Conservation (phyloP, 2,329 filamentous ascomycete species). For the Parastagonospora nodorum region DNA sequence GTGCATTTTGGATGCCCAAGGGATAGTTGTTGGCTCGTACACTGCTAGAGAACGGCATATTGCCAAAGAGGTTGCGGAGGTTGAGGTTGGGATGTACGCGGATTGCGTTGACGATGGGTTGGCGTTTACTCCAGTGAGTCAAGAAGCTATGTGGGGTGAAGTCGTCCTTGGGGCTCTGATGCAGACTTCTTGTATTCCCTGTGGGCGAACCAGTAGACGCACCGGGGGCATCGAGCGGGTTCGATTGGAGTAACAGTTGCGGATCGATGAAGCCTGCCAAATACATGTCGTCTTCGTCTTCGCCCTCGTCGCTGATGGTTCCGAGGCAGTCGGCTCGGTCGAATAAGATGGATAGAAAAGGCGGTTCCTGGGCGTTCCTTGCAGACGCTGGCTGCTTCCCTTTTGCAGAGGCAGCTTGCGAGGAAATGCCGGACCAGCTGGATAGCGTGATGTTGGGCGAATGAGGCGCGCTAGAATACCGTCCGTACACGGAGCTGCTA, state of each 20-base stretch:
- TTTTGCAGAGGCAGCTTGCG: slow-evolving; percentile 6
- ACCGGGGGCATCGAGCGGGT: slow-evolving; percentile 1
- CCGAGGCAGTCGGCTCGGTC: slow-evolving; percentile 28
- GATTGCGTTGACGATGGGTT: slow-evolving; percentile 25
- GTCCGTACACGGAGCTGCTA: slow-evolving; percentile 6
- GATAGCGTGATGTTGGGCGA: slow-evolving; percentile 13
- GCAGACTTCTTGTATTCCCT: slow-evolving; percentile 9
- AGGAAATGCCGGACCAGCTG: slow-evolving; percentile 6
- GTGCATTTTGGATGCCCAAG: slow-evolving; percentile 10
- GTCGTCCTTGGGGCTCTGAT: slow-evolving; percentile 5
- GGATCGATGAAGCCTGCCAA: slow-evolving; percentile 17
- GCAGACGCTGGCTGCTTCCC: slow-evolving; percentile 10
- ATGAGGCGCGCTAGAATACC: slow-evolving; percentile 9
- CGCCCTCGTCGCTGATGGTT: slow-evolving; percentile 16
- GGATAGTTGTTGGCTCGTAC: slow-evolving; percentile 14
- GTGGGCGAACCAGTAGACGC: slow-evolving; percentile 10
- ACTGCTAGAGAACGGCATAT: slow-evolving; percentile 20
- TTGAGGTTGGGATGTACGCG: slow-evolving; percentile 29
- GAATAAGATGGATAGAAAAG: slow-evolving; percentile 22
- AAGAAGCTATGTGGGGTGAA: slow-evolving; percentile 17
- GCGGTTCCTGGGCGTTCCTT: not conserved
- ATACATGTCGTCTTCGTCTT: slow-evolving; percentile 8
- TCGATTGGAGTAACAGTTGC: slow-evolving; percentile 8
- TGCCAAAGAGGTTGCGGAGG: slow-evolving; percentile 21
- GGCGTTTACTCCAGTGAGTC: slow-evolving; percentile 24